Base-by-base conservation (phyloP, 306 rosid genomes). In the Trifolium repens region DNA sequence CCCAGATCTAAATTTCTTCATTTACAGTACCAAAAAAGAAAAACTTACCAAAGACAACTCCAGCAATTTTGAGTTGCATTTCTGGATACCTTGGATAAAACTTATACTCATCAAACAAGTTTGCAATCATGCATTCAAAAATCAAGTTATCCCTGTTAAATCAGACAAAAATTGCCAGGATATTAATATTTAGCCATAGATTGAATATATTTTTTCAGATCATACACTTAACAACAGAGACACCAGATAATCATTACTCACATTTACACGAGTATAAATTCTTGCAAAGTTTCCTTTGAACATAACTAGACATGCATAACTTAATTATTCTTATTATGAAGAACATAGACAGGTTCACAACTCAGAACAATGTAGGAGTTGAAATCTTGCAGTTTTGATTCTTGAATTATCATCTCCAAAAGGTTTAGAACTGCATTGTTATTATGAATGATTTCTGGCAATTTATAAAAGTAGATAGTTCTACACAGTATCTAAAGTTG, bases 51-150 rank as follows among this genome's bases (percentile, higher is more conserved):
- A 96, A 96, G 73, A 92, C 91, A 75, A 90, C 77, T 24, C 98
- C 99, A 13, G 98, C 98, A 82, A 96, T 89, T 89, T 83, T 88
- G 59, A 96, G 93, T 80, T 96, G 99, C 84, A 86, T 87, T 82
- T 96, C 99, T 60, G 99, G 99, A 84, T 96, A 96, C 87, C 91
- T 96, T 12, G 96, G 96, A 70, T 92, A 96, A 86, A 96, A 96
- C 62, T 89, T 86, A 80, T 89, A 96, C 88, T 96, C 98, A 81
- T 96, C 99, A 63, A 92, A 96, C 76, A 92, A 87, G 88, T 96
- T 96, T 7, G 90, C 93, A 30, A 89, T 89, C 99, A 96, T 96
- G 87, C 97, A 96, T 39, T 88, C 98, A 59, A 90, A 96, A 70
- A 96, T 89, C 73, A 74, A 80, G 49, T 88, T 87, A 81, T 96